Conservation (phyloP, 2,329 filamentous ascomycete species). For the Thelonectria blattea region DNA sequence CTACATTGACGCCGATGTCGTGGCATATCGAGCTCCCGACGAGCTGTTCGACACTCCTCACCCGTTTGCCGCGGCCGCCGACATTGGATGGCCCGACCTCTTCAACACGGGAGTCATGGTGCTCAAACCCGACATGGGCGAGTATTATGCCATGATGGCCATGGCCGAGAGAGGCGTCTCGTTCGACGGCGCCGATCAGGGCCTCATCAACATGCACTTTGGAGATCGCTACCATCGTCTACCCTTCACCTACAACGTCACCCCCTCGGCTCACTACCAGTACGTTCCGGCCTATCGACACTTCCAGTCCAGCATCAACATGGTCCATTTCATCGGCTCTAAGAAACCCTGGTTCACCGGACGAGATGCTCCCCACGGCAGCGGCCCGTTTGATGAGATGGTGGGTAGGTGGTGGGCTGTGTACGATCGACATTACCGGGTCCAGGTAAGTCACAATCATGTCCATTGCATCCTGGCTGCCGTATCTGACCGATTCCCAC, state of each 20-base stretch:
- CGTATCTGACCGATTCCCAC: conserved; percentile 14
- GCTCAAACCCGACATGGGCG: conserved; percentile 81
- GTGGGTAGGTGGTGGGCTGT: conserved; percentile 91
- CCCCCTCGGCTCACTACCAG: conserved; percentile 95
- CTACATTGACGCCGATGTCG: conserved; percentile 92
- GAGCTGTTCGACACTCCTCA: conserved; percentile 79
- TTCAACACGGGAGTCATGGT: conserved; percentile 99
- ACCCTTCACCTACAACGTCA: conserved; percentile 97
- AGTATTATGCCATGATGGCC: conserved; percentile 83
- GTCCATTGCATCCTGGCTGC: background rate
- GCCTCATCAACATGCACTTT: conserved; percentile 94
- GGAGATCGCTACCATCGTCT: conserved; percentile 81
- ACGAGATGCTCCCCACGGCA: conserved; percentile 58
- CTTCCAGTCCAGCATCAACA: conserved; percentile 86
- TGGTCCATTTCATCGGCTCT: conserved; percentile 93
- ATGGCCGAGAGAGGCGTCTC: conserved; percentile 88
- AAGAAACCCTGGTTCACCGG: conserved; percentile 87
- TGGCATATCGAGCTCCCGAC: conserved; percentile 89
- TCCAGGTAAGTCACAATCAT: conserved; percentile 46
- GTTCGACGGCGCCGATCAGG: conserved; percentile 97
- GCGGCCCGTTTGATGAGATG: conserved; percentile 80
- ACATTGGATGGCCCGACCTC: conserved; percentile 96
- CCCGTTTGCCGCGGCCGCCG: conserved; percentile 76
- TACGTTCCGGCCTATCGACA: conserved; percentile 94
- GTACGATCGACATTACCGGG: conserved; percentile 83